These are phyloP conservation scores for Blastocladiella emersonii DNA, from an alignment of 371 early-diverging fungal genomes.

Conservation along the genomic window DNA sequence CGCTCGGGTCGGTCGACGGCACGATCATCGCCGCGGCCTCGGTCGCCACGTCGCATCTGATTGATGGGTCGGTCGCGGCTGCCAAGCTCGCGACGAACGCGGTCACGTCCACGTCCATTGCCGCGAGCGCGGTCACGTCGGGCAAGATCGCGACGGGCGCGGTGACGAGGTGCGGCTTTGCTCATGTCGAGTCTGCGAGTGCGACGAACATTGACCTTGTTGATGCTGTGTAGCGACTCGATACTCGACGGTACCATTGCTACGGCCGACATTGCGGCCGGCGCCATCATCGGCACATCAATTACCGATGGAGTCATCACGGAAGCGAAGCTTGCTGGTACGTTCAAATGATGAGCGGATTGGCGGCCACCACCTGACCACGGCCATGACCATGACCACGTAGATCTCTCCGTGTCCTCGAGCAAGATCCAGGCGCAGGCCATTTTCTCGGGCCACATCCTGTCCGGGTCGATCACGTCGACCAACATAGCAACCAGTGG, in stretches of 20 bases:
- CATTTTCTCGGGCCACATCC: too few species aligned
- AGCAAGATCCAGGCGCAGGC: too few species aligned
- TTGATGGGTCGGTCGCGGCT: not conserved
- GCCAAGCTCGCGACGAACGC: not conserved
- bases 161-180: not conserved
- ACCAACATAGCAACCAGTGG: too few species aligned
- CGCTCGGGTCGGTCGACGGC: not conserved
- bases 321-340: too few species aligned
- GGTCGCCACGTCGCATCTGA: not conserved
- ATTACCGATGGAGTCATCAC: not conserved
- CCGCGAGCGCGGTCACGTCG: not conserved
- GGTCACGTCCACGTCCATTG: not conserved
- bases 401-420: too few species aligned
- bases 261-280: not conserved
- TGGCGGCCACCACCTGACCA: too few species aligned
- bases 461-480: too few species aligned
- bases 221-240: not conserved
- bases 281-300: not conserved
- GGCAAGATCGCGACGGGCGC: not conserved
- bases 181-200: not conserved
- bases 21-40: not conserved
- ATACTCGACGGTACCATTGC: not conserved
- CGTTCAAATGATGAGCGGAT: too few species aligned
- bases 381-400: too few species aligned
- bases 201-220: not conserved